These are phyloP conservation scores for Ogataea methylovora DNA, from an alignment of 805 yeast species.

Conservation along the genomic window DNA sequence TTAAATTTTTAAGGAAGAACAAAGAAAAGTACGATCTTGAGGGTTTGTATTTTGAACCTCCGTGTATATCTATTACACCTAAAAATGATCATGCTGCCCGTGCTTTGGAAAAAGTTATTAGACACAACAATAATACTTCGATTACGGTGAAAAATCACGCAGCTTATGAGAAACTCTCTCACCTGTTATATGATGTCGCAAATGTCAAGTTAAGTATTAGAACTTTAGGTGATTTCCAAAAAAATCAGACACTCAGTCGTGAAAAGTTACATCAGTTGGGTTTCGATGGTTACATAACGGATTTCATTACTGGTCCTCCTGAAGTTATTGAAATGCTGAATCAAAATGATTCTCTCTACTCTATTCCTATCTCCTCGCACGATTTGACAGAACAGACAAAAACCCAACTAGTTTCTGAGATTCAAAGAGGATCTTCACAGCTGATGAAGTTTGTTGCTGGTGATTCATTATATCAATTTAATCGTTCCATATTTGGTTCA, in stretches of 20 bases:
- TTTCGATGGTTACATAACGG: conserved; percentile 74
- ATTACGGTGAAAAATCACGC: conserved; percentile 50
- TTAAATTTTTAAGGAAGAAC: conserved; percentile 33
- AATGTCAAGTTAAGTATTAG: conserved; percentile 47
- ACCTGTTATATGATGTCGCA: conserved; percentile 30
- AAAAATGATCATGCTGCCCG: conserved; percentile 41
- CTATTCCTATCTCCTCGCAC: conserved; percentile 55
- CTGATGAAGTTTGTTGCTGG: conserved; percentile 59
- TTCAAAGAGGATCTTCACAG: conserved; percentile 31
- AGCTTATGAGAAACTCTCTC: conserved; percentile 40
- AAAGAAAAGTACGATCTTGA: conserved; percentile 24
- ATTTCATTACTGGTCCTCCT: conserved; percentile 65
- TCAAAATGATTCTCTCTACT: conserved; percentile 39
- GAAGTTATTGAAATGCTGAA: conserved; percentile 69
- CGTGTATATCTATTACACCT: conserved; percentile 56
- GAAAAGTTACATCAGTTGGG: conserved; percentile 38
- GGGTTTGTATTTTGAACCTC: conserved; percentile 59
- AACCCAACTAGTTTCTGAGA: conserved; percentile 24
- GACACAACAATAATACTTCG: conserved; percentile 46
- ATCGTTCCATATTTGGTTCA: conserved; percentile 57
- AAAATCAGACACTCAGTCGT: conserved; percentile 7
- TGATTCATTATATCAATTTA: conserved; percentile 40
- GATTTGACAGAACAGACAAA: conserved; percentile 35
- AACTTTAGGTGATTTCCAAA: conserved; percentile 25
- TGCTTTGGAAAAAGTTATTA: conserved; percentile 51